These are phyloP conservation scores for Gentiana macrophylla DNA, from an alignment of 257 asterid genomes.

Conservation along the genomic window DNA sequence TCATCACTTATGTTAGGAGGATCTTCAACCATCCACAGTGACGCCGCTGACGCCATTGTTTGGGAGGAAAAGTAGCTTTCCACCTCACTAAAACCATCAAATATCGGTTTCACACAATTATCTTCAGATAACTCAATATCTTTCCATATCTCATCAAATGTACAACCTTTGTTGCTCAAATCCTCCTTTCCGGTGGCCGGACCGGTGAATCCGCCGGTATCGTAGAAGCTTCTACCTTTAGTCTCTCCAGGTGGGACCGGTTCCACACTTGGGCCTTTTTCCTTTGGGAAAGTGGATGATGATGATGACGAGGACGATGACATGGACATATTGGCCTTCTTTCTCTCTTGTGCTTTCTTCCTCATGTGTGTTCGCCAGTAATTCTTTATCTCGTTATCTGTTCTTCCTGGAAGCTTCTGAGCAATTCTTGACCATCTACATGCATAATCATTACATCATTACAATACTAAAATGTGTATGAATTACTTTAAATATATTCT, in stretches of 20 bases:
- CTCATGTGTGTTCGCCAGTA: slow-evolving; percentile 94
- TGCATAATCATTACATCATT: no score
- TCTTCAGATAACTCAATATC: slow-evolving; percentile 55
- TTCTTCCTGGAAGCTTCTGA: slow-evolving; percentile 78
- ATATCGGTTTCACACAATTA: slow-evolving; percentile 15
- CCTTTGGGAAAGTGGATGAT: slow-evolving; percentile 24
- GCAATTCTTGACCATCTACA: slow-evolving; percentile 94
- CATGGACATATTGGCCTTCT: slow-evolving; percentile 17
- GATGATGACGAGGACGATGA: slow-evolving; percentile 41
- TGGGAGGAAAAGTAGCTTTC: slow-evolving; percentile 16
- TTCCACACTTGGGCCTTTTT: slow-evolving; percentile 16
- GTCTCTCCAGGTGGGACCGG: slow-evolving; percentile 12
- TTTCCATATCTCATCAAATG: slow-evolving; percentile 89
- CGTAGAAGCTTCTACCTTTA: slow-evolving; percentile 43
- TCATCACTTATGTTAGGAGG: slow-evolving; percentile 23
- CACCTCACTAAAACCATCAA: slow-evolving; percentile 3
- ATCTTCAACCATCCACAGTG: slow-evolving; percentile 45
- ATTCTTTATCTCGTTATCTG: slow-evolving; percentile 89
- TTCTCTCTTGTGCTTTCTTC: slow-evolving; percentile 70
- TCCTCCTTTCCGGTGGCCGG: slow-evolving; percentile 10
- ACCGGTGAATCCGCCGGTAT: slow-evolving; percentile 41
- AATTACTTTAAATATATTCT: no score
- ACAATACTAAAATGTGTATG: no score
- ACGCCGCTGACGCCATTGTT: slow-evolving; percentile 34
- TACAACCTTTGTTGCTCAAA: slow-evolving; percentile 17